phyloP scores from a whole-genome alignment of 768 basidiomycete species.

The Strobilomyces confusus region DNA sequence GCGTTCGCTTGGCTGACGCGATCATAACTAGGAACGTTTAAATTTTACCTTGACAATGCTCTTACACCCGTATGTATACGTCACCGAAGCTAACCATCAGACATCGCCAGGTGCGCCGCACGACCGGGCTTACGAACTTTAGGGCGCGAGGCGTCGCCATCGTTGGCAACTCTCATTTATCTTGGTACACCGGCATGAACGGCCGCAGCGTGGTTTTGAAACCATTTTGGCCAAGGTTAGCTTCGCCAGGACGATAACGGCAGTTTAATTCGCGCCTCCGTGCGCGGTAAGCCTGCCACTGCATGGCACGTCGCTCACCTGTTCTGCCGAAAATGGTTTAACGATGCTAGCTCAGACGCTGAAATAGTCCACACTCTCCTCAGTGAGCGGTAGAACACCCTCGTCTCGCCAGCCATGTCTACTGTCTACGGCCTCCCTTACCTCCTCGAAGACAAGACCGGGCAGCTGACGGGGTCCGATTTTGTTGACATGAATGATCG shows the following conservation, averaged over 20 bases:
- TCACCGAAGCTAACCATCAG: slow-evolving; percentile 20
- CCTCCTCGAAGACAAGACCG: slow-evolving; percentile 63
- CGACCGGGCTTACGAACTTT: slow-evolving; percentile 12
- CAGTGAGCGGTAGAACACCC: not conserved
- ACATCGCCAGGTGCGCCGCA: slow-evolving; percentile 4
- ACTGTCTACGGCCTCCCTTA: slow-evolving; percentile 53
- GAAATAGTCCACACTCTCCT: slow-evolving; percentile 22
- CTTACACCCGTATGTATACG: slow-evolving; percentile 30
- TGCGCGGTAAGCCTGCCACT: slow-evolving; percentile 16
- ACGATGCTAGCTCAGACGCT: slow-evolving; percentile 6
- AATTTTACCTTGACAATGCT: slow-evolving; percentile 24
- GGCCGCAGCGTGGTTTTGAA: slow-evolving; percentile 17
- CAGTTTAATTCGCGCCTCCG: slow-evolving; percentile 14
- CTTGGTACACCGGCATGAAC: slow-evolving; percentile 10
- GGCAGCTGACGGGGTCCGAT: slow-evolving; percentile 48
- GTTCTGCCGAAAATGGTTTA: slow-evolving; percentile 24
- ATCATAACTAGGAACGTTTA: slow-evolving; percentile 12
- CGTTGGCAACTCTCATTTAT: slow-evolving; percentile 12
- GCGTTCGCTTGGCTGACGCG: slow-evolving; percentile 8
- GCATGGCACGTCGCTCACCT: slow-evolving; percentile 15
- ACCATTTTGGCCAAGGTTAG: slow-evolving; percentile 12
- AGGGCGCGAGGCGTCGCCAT: slow-evolving; percentile 12
- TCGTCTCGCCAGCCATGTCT: slow-evolving; percentile 17
- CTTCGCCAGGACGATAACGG: slow-evolving; percentile 18
- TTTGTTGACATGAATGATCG: slow-evolving; percentile 65